Percentiles rank a stretch among this genome's conserved stretches.
Conservation (phyloP, 2,329 filamentous ascomycete genomes). For the Botrytis elliptica region DNA sequence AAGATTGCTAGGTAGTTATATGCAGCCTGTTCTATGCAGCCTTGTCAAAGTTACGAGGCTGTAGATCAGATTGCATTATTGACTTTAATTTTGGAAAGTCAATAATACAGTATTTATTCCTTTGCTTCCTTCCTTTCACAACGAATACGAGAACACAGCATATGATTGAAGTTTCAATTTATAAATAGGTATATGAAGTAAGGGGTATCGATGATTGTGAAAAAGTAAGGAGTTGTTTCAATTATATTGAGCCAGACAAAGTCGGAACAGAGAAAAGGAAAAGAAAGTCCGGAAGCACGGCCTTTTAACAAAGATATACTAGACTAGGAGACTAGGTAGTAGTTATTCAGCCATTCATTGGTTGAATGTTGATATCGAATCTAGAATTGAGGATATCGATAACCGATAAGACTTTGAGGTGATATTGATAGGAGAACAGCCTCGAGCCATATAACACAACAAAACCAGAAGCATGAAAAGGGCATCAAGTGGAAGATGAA, state of each 20-base stretch:
- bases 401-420: conserved; percentile 10
- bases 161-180: conserved; percentile 3
- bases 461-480: neutral
- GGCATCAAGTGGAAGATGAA: neutral
- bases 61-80: neutral
- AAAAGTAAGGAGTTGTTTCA: conserved; percentile 13
- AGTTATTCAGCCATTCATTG: neutral
- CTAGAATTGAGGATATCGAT: conserved; percentile 15
- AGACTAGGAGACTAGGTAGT: neutral
- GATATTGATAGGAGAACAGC: neutral
- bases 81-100: neutral
- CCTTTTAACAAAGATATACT: neutral
- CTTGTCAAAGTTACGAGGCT: neutral
- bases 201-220: neutral
- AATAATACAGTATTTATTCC: neutral
- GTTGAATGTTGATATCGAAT: neutral
- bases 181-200: neutral
- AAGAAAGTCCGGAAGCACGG: neutral
- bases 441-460: neutral
- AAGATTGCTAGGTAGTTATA: neutral
- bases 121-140: neutral
- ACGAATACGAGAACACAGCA: neutral
- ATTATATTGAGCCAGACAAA: conserved; percentile 1
- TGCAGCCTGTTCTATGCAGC: conserved; percentile 16
- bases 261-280: neutral